Evolutionary conservation across 202 grass and related monocot genomes (phyloP), one percentile per base, ranked within the genome.

Genomic region (Brachypodium distachyon): DNA sequence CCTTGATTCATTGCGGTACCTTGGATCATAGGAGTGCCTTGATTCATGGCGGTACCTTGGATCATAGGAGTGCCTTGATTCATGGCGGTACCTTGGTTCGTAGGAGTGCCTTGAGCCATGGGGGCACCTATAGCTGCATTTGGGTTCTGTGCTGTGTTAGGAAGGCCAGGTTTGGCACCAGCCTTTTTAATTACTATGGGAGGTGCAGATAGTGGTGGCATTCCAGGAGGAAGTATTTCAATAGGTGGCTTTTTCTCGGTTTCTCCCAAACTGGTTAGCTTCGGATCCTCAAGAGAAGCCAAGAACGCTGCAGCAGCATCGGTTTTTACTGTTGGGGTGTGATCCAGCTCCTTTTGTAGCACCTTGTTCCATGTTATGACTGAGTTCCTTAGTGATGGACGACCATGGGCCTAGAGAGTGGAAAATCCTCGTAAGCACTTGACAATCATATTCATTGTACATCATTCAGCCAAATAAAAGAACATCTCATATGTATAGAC

Each of bases 201-300:
- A 73, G 89, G 88, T 49, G 96, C 92, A 27, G 91, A 90, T 51
- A 99, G 80, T 70, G 96, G 93, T 25, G 96, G 76, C 96, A 99
- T 99, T 26, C 96, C 96, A 78, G 92, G 96, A 73, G 92, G 96
- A 58, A 99, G 92, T 70, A 99, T 99, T 85, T 93, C 96, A 22
- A 99, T 96, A 19, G 92, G 96, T 80, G 92, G 62, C 49, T 91
- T 99, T 83, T 96, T 99, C 54, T 64, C 92, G 1, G 85, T 80
- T 81, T 99, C 92, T 32, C 87, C 89, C 71, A 99, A 73, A 48
- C 87, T 91, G 26, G 90, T 96, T n/a, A 99, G 81, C 66, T 99
- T 96, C 50, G 92, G 90, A 83, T 99, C 96, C 81, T 99, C 92
- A 3, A 99, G 89, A 76, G 96, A 96, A 31, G 92, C 90, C 78